Evolutionary conservation across 2,329 filamentous ascomycete genomes (phyloP), one percentile per base, ranked within the genome.

Genomic region (Aspergillus unguis): DNA sequence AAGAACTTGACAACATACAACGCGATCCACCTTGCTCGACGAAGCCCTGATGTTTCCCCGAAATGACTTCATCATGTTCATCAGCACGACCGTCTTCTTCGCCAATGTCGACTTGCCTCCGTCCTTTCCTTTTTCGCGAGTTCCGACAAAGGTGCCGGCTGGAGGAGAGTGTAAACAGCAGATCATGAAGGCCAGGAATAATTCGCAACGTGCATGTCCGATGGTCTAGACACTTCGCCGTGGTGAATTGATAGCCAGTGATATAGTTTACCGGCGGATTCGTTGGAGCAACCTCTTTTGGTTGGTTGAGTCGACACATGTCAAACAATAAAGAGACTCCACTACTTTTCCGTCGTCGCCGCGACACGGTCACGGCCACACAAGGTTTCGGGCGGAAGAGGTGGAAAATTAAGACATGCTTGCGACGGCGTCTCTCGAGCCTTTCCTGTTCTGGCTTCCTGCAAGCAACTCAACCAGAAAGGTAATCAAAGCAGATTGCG

Each of bases 241-340:
- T 44, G 56, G 54, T 53, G 47, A 27, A 47, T 36, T 52, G 52
- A 57, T 49, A 55, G 46, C 54, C 54, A 60, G 54, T 60, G 44
- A 56, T 47, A 57, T 50, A 52, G 47, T 27, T 48, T 52, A 43
- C 47, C 42, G 46, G 45, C 9, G 47, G 52, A 52, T 51, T 55
- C 48, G 38, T 42, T 54, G 53, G 33, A 37, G 50, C 44, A 55
- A 48, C 50, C 44, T 44, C 23, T 42, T 53, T 40, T 56, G 52
- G 53, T 58, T 58, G 59, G 61, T 60, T 58, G 61, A 52, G 55
- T 58, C 55, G 59, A 57, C 52, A 61, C 57, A 54, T 62, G 62
- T 61, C 58, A 63, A 56, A 54, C 50, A 46, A 35, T 40, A 42
- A 52, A 50, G 42, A 54, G 50, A 50, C 40, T 47, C 61, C 58